Evolutionary conservation across 1,139 yeast genomes (phyloP).

Genomic region (Citeromyces siamensis): DNA sequence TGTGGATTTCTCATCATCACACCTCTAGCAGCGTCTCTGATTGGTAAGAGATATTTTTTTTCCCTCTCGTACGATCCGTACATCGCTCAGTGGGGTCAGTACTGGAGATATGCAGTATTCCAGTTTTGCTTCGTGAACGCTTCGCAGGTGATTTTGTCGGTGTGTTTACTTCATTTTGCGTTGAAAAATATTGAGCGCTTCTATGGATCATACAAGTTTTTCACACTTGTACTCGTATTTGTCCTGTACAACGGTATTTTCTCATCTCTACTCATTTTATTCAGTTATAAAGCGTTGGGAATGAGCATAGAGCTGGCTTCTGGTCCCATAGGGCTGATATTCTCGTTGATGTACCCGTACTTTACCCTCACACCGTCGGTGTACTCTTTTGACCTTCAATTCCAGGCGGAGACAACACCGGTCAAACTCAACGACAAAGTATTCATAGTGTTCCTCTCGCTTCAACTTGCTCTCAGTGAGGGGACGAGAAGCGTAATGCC

Average conservation of each 20-base stretch:
- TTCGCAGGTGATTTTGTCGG: conserved; percentile 45
- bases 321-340: conserved; percentile 55
- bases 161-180: conserved; percentile 38
- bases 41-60: conserved; percentile 43
- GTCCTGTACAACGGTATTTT: conserved; percentile 18
- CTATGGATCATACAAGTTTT: conserved; percentile 48
- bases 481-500: conserved; percentile 37
- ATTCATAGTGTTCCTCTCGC: conserved; percentile 37
- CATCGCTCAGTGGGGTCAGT: conserved; percentile 46
- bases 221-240: conserved; percentile 23
- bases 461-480: conserved; percentile 39
- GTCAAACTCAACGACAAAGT: conserved; percentile 40
- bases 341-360: conserved; percentile 48
- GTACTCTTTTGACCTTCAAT: conserved; percentile 40
- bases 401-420: conserved; percentile 22
- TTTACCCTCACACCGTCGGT: conserved; percentile 45
- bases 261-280: conserved; percentile 22
- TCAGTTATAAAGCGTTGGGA: conserved; percentile 19
- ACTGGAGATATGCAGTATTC: conserved; percentile 49
- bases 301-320: conserved; percentile 26
- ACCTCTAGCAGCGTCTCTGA: conserved; percentile 42
- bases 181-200: conserved; percentile 53
- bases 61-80: conserved; percentile 46
- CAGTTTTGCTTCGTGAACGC: conserved; percentile 53
- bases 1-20: conserved; percentile 27